These are phyloP conservation scores for Ophioceras dolichostomum DNA, from an alignment of 2,329 filamentous ascomycete species.

Conservation along the genomic window DNA sequence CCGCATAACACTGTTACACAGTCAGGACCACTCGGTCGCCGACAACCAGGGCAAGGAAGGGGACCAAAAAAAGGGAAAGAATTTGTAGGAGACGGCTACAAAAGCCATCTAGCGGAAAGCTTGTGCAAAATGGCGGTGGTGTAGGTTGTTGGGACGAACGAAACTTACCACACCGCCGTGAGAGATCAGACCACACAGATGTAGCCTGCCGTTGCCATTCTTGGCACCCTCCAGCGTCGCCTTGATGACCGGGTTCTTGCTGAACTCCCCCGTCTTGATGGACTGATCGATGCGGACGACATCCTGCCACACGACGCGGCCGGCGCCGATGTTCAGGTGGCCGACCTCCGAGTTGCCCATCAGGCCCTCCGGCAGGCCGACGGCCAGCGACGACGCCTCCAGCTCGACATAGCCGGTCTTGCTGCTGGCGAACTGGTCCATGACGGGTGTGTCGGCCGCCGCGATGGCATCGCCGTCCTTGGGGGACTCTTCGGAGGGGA, in stretches of 20 bases:
- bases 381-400: constrained; percentile 89
- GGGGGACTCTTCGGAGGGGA: constrained; percentile 67
- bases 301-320: constrained; percentile 96
- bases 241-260: constrained; percentile 65
- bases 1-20: no score
- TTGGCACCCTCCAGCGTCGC: constrained; percentile 67
- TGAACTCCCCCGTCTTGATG: constrained; percentile 74
- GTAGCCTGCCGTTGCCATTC: constrained; percentile 80
- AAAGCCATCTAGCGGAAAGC: no score
- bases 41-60: no score
- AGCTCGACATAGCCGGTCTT: constrained; percentile 81
- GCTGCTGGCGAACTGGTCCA: constrained; percentile 82
- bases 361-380: constrained; percentile 88
- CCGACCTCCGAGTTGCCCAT: constrained; percentile 99
- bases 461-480: constrained; percentile 92
- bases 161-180: constrained; percentile 71
- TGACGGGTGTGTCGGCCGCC: constrained; percentile 82
- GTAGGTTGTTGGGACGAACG: no score
- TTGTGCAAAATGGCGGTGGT: no score
- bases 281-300: constrained; percentile 92
- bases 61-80: background rate
- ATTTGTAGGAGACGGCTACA: background rate
- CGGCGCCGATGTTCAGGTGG: constrained; percentile 96
- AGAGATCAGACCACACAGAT: constrained; percentile 83
- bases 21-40: no score